A percentile compares a stretch with the other conserved stretches of the same genome.
Conservation (phyloP, 2,329 filamentous ascomycete genomes). For the Aspergillus caelatus region DNA sequence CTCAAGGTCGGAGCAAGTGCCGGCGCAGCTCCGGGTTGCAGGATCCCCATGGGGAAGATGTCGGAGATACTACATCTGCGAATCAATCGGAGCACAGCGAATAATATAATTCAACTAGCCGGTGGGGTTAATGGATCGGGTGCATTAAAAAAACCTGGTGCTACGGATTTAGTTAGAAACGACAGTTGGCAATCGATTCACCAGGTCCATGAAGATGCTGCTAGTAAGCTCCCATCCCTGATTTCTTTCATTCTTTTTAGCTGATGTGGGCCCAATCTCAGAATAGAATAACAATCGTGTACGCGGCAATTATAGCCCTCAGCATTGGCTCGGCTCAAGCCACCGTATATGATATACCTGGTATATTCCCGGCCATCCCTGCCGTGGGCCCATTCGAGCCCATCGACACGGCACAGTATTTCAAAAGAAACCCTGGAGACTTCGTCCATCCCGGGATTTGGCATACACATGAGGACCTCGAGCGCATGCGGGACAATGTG, state of each 20-base stretch:
- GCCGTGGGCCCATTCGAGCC: not conserved
- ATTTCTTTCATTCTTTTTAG: not conserved
- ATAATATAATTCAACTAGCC: not conserved
- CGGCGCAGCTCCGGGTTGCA: not conserved
- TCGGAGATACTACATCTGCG: not conserved
- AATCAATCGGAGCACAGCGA: not conserved
- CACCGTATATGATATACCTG: not conserved
- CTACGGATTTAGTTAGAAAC: not conserved
- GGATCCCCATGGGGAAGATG: not conserved
- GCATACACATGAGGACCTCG: slow-evolving; percentile 28
- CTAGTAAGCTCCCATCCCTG: not conserved
- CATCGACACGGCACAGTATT: slow-evolving; percentile 12
- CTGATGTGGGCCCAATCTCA: not conserved
- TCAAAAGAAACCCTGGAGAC: slow-evolving; percentile 10
- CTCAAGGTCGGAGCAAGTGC: not conserved
- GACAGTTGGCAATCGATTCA: not conserved
- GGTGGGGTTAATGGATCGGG: not conserved
- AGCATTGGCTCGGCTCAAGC: not conserved
- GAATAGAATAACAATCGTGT: not conserved
- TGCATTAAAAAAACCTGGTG: not conserved
- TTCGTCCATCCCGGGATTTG: slow-evolving; percentile 27
- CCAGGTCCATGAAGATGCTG: not conserved
- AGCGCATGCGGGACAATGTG: slow-evolving; percentile 22
- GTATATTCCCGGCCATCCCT: not conserved
- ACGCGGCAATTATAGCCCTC: not conserved